These are phyloP conservation scores for Anthracocystis panici-leucophaei DNA, from an alignment of 1,284 basidiomycete species.

Conservation along the genomic window DNA sequence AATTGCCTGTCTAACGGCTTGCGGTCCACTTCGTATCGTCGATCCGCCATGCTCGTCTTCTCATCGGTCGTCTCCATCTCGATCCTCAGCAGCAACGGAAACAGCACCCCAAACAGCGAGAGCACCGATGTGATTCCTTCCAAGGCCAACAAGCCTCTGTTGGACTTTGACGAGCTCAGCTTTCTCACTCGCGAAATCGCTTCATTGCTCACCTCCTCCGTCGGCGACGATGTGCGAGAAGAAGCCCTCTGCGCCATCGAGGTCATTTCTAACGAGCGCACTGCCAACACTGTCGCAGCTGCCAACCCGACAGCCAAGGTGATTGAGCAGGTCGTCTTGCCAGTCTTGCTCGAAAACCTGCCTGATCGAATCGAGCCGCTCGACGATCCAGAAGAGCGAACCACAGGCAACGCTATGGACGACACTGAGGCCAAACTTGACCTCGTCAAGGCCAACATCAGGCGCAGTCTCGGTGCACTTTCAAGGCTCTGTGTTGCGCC, in stretches of 20 bases:
- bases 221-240: constrained; percentile 73
- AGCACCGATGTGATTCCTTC: neutral
- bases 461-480: constrained; percentile 80
- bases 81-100: constrained; percentile 31
- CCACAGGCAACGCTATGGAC: constrained; percentile 33
- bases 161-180: constrained; percentile 80
- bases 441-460: constrained; percentile 42
- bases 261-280: constrained; percentile 74
- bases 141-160: constrained; percentile 70
- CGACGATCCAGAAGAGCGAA: constrained; percentile 27
- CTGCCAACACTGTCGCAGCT: constrained; percentile 79
- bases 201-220: constrained; percentile 76
- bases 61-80: constrained; percentile 53
- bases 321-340: constrained; percentile 75
- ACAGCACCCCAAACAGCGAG: neutral
- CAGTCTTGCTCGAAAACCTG: constrained; percentile 53
- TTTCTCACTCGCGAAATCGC: constrained; percentile 83
- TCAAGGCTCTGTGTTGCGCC: constrained; percentile 81
- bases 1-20: constrained; percentile 58
- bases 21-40: constrained; percentile 42
- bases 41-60: constrained; percentile 58
- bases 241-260: constrained; percentile 48
- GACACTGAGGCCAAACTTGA: constrained; percentile 42
- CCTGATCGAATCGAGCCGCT: constrained; percentile 50
- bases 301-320: constrained; percentile 77